phyloP scores from a whole-genome alignment of 768 basidiomycete species.

The Xanthoconium purpureum region DNA sequence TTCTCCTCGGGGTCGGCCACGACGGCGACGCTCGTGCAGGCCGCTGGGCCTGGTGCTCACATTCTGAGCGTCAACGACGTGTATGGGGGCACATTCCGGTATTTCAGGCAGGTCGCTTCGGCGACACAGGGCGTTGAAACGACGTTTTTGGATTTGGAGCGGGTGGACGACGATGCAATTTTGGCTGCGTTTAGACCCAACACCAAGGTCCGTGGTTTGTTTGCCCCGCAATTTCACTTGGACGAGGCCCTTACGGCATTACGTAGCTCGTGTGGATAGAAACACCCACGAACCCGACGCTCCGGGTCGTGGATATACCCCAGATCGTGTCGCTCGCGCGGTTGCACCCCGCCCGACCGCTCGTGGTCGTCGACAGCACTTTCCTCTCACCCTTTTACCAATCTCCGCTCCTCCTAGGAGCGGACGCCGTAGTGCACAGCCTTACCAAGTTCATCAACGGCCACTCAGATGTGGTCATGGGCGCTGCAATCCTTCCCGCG shows the following conservation, averaged over 20 bases:
- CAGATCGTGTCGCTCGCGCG: slow-evolving; percentile 65
- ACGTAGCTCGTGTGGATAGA: slow-evolving; percentile 89
- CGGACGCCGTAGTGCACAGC: slow-evolving; percentile 81
- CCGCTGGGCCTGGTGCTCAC: slow-evolving; percentile 72
- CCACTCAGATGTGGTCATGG: slow-evolving; percentile 92
- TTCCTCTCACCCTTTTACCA: slow-evolving; percentile 92
- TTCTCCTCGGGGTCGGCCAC: slow-evolving; percentile 86
- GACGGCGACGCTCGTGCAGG: slow-evolving; percentile 79
- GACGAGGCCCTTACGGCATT: no score
- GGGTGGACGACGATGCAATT: slow-evolving; percentile 59
- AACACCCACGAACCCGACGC: slow-evolving; percentile 91
- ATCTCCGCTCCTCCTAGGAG: slow-evolving; percentile 80
- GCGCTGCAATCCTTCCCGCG: slow-evolving; percentile 69
- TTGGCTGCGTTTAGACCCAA: slow-evolving; percentile 65
- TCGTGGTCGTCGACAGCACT: slow-evolving; percentile 91
- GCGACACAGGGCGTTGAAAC: slow-evolving; percentile 66
- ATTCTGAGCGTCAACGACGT: slow-evolving; percentile 88
- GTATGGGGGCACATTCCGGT: slow-evolving; percentile 91
- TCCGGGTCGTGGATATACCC: slow-evolving; percentile 79
- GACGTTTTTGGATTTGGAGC: slow-evolving; percentile 81
- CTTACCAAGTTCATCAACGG: slow-evolving; percentile 93
- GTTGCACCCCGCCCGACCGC: slow-evolving; percentile 59
- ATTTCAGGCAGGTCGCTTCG: slow-evolving; percentile 63
- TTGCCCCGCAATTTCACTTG: not conserved
- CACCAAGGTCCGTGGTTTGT: slow-evolving; percentile 58